A percentile compares a stretch with the other conserved stretches of the same genome.
Conservation (phyloP, 441 rosid genomes). For the Pelargonium australe region DNA sequence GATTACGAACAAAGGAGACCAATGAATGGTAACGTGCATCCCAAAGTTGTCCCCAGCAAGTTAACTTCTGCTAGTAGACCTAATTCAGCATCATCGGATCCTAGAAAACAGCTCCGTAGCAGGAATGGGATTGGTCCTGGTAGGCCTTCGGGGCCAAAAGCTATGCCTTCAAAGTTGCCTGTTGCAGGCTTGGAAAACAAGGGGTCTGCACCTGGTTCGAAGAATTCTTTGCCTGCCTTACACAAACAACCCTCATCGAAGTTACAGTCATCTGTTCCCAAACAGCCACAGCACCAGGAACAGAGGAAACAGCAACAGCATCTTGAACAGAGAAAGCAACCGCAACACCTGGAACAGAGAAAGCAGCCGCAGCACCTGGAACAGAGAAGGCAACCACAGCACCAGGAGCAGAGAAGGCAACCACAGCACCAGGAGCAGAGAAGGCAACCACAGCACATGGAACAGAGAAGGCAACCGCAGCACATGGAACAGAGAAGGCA, state of each 20-base stretch:
- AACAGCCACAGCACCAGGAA: background rate
- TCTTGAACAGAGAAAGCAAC: background rate
- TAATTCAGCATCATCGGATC: background rate
- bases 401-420: background rate
- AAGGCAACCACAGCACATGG: background rate
- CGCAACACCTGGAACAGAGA: background rate
- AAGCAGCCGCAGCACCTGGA: background rate
- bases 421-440: background rate
- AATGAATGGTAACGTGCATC: slow-evolving; percentile 37
- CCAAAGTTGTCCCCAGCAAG: slow-evolving; percentile 35
- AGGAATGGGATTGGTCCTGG: slow-evolving; percentile 57
- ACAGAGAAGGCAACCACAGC: background rate
- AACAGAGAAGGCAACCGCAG: background rate
- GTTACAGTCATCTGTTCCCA: slow-evolving; percentile 40
- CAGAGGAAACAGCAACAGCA: background rate
- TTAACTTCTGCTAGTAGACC: slow-evolving; percentile 36
- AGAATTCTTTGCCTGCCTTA: slow-evolving; percentile 30
- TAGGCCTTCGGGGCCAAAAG: slow-evolving; percentile 44
- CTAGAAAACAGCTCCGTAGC: slow-evolving; percentile 46
- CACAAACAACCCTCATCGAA: slow-evolving; percentile 44
- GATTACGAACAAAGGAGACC: slow-evolving; percentile 36
- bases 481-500: background rate
- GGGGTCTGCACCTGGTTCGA: slow-evolving; percentile 30
- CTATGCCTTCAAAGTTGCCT: slow-evolving; percentile 32
- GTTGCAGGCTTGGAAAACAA: slow-evolving; percentile 33